Evolutionary conservation across 768 basidiomycete species (phyloP).

Genomic region (Rhodotorula toruloides): DNA sequence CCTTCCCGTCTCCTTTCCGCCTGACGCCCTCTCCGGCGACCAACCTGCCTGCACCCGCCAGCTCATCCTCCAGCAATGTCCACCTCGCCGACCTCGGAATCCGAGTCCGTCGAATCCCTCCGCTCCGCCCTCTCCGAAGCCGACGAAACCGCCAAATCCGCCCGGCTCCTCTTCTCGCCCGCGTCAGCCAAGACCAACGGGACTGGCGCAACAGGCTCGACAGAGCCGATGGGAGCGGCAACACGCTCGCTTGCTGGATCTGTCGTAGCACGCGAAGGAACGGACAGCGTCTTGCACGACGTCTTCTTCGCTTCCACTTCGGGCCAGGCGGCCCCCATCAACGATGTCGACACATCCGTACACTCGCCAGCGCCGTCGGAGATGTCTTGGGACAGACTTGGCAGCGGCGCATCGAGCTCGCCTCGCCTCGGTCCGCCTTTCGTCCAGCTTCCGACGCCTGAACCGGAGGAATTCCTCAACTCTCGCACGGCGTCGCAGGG

Average conservation of each 20-base stretch:
- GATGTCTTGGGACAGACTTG: background rate
- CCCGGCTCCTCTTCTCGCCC: constrained; percentile 3
- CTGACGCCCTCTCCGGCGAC: background rate
- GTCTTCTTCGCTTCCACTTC: no score
- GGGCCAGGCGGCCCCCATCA: no score
- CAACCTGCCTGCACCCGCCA: background rate
- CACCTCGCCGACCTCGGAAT: background rate
- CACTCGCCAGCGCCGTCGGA: background rate
- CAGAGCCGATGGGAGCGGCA: constrained; percentile 14
- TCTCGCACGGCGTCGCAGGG: no score
- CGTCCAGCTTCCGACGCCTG: background rate
- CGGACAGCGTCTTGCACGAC: background rate
- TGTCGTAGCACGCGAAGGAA: background rate
- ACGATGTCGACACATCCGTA: no score
- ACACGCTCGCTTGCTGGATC: constrained; percentile 12
- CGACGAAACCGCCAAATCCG: background rate
- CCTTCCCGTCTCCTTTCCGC: no score
- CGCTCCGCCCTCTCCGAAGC: background rate
- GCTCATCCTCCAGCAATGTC: background rate
- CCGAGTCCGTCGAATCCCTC: background rate
- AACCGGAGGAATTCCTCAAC: background rate
- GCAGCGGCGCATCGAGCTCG: background rate
- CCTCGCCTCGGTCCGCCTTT: background rate
- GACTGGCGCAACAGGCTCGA: constrained; percentile 29
- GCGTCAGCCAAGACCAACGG: background rate